Evolutionary conservation across 805 yeast genomes (phyloP), one percentile per base, ranked within the genome.

Genomic region (Saturnispora dispora): DNA sequence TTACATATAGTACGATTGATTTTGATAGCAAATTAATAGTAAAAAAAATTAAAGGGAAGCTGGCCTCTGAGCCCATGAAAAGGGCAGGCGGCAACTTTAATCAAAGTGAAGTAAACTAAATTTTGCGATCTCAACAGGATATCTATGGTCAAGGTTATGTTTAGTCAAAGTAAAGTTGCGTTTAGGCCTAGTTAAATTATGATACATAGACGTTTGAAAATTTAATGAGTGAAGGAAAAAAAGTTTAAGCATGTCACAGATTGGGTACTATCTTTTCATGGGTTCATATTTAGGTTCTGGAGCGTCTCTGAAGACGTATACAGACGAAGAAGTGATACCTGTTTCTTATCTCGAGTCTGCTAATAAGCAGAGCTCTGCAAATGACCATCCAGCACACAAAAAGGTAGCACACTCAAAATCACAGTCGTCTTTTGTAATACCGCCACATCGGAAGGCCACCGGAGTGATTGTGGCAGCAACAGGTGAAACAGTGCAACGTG

Each of bases 391-490:
- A 18, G 6, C 20, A 13, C 18, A 13, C 15, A 45, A 22, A 13
- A 30, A 30, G 23, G 23, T 47, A 20, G 5, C 32, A 23, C 52
- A 49, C 46, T 46, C 47, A 54, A 62, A 50, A 46, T 61, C 55
- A 45, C 53, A 20, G 4, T 54, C 59, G 15, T 46, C 54, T 23
- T 53, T 56, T 44, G 33, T 53, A 25, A 52, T 53, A 35, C 44
- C 40, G 3, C 54, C 54, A 20, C 53, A 53, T 27, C 56, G 70
- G 39, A 58, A 58, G 51, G 59, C 71, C 36, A 72, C 79, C 0
- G 71, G 70, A 27, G 72, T 75, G n/a, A 50, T 71, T 22, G 74
- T 71, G 22, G 74, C 79, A 0, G 70, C 70, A 23, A 71, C 79
- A 0, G 79, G 77, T 1, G 69, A 65, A 52, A 63, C 69, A 48